Base-by-base conservation (phyloP, 306 rosid genomes). In the Echinosophora koreensis region DNA sequence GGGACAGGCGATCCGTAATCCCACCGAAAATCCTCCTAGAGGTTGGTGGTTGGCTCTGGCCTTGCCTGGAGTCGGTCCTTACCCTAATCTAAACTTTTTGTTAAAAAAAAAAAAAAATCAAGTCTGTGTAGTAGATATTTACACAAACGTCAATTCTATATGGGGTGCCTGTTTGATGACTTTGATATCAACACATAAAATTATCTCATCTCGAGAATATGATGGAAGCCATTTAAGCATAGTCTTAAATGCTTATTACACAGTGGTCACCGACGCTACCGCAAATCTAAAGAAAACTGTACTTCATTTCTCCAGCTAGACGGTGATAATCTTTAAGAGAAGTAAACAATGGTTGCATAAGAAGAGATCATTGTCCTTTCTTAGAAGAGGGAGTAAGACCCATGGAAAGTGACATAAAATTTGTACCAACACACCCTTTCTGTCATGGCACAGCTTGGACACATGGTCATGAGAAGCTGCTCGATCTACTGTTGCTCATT, bases 131-230 rank as follows among this genome's bases (percentile, higher is more conserved):
- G 66, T 27, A 51, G 51, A 82, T 71, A 65, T 58, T 73, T 54
- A 73, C 28, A 67, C 0, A 11, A 79, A 69, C 55, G 84, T 70
- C 87, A 63, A 80, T 80, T 76, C 32, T 30, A 2, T 28, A 74
- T 84, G 80, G 82, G 82, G 79, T 38, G 64, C 6, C 5, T 54
- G 37, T 27, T 80, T 60, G 10, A 60, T 64, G 74, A 42, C 39
- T 67, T 47, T 61, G 35, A 55, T 30, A 2, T 77, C 15, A 77
- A 39, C 72, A 17, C 69, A 51, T 54, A 37, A 61, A 54, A 70
- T 22, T 0, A 22, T 22, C 72, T 69, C 76, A 16, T 79, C 60
- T 64, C 51, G 47, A 17, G 68, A 63, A 13, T 78, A 76, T 13
- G 78, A 67, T 69, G 72, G 67, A 61, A 18, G 41, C 49, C 71